Evolutionary conservation across 2,329 filamentous ascomycete species (phyloP).

Genomic region (Penicillium sp.): DNA sequence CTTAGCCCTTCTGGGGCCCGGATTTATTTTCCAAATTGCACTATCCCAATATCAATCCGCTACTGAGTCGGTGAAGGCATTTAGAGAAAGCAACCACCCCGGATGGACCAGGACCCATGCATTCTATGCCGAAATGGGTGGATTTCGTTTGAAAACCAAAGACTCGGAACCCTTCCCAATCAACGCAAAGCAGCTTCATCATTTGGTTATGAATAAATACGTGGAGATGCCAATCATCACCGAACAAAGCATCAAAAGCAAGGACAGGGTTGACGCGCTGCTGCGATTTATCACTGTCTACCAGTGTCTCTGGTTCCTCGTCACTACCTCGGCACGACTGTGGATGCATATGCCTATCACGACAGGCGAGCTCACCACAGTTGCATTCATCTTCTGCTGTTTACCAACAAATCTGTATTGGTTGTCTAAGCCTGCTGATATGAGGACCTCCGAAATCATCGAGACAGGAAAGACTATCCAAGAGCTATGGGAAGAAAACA

Average conservation of each 20-base stretch:
- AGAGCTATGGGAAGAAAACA: no score
- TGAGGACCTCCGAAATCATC: no score
- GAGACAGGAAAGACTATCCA: no score
- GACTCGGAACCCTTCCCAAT: not conserved
- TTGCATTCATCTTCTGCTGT: not conserved
- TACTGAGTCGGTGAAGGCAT: not conserved
- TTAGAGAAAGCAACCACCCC: not conserved
- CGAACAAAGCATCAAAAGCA: not conserved
- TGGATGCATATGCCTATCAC: not conserved
- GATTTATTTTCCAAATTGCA: no score
- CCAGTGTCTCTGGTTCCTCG: not conserved
- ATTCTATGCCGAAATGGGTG: slow-evolving; percentile 5
- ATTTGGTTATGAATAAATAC: not conserved
- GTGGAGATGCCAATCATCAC: not conserved
- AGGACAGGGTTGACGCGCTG: not conserved
- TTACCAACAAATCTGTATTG: not conserved
- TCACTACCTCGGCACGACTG: not conserved
- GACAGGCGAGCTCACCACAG: not conserved
- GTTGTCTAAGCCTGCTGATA: no score
- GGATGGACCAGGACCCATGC: not conserved
- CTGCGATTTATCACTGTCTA: not conserved
- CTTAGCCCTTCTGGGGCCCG: no score
- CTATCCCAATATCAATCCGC: not conserved
- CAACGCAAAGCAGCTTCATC: not conserved
- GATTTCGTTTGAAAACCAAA: not conserved